Evolutionary conservation across 169 alveolate genomes (phyloP).

Genomic region (Perkinsus olseni): DNA sequence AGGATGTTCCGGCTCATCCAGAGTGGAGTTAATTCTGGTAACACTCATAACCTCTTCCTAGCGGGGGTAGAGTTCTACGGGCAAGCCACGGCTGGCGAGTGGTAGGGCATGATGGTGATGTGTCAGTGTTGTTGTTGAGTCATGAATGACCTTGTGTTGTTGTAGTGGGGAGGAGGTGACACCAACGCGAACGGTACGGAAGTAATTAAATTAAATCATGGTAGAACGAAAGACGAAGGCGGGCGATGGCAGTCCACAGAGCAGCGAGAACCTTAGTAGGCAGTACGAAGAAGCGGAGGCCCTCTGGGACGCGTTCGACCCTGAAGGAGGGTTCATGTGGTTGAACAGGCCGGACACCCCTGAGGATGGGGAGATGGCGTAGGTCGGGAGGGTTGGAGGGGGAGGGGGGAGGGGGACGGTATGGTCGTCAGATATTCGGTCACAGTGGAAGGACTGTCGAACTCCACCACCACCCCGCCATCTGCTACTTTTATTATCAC

Average conservation of each 20-base stretch:
- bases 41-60: not conserved
- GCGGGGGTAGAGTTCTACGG: not conserved
- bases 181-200: not conserved
- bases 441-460: not conserved
- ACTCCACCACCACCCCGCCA: not conserved
- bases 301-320: not conserved
- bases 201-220: not conserved
- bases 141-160: not conserved
- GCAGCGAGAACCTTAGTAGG: not conserved
- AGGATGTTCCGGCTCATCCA: not conserved
- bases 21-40: not conserved
- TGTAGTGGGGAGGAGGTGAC: not conserved
- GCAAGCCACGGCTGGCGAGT: not conserved
- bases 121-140: not conserved
- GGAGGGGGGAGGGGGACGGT: not conserved
- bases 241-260: not conserved
- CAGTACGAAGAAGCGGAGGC: not conserved
- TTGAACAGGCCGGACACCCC: not conserved
- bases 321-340: not conserved
- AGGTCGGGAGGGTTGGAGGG: not conserved
- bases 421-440: not conserved
- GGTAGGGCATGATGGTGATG: not conserved
- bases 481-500: not conserved
- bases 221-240: not conserved
- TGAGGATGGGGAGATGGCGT: not conserved